phyloP scores from a whole-genome alignment of 345 rosid genomes.

The Pugionium cornutum region DNA sequence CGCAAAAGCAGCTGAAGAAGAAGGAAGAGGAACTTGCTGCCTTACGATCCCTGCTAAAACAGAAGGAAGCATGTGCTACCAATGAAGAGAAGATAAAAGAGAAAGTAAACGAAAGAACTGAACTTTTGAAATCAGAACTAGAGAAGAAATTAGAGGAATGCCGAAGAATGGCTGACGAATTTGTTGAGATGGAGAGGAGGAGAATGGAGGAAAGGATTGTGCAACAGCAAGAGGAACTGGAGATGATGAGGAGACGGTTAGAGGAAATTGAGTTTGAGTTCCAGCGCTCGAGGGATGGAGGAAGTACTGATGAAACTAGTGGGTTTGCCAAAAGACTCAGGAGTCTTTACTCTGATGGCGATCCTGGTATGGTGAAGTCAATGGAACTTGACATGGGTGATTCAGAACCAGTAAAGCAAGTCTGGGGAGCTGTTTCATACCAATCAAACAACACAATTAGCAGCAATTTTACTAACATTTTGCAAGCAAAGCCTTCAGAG shows the following conservation, averaged over 20 bases:
- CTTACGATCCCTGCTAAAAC: conserved; percentile 54
- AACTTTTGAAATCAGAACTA: conserved; percentile 54
- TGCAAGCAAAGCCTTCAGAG: conserved; percentile 41
- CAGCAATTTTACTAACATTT: conserved; percentile 36
- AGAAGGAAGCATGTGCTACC: conserved; percentile 46
- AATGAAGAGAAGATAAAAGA: conserved; percentile 76
- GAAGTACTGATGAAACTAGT: conserved; percentile 48
- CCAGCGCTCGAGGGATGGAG: conserved; percentile 42
- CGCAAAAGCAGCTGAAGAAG: conserved; percentile 66
- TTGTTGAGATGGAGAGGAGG: conserved; percentile 82
- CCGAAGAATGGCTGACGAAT: conserved; percentile 78
- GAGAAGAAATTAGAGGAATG: conserved; percentile 80
- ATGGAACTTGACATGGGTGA: conserved; percentile 97
- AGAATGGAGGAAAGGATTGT: conserved; percentile 90
- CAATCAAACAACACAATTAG: conserved; percentile 36
- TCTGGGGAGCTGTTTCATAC: conserved; percentile 37
- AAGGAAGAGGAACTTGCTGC: conserved; percentile 84
- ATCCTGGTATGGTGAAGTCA: conserved; percentile 94
- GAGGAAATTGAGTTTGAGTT: conserved; percentile 74
- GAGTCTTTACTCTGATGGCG: conserved; percentile 68
- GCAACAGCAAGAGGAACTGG: conserved; percentile 89
- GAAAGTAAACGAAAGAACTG: conserved; percentile 68
- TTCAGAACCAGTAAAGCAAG: conserved; percentile 54
- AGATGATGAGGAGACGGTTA: conserved; percentile 73
- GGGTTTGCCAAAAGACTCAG: conserved; percentile 71